A percentile compares a stretch with the other conserved stretches of the same genome.
Evolutionary conservation across 2,329 filamentous ascomycete genomes (phyloP).

Genomic region (Fusarium humuli): DNA sequence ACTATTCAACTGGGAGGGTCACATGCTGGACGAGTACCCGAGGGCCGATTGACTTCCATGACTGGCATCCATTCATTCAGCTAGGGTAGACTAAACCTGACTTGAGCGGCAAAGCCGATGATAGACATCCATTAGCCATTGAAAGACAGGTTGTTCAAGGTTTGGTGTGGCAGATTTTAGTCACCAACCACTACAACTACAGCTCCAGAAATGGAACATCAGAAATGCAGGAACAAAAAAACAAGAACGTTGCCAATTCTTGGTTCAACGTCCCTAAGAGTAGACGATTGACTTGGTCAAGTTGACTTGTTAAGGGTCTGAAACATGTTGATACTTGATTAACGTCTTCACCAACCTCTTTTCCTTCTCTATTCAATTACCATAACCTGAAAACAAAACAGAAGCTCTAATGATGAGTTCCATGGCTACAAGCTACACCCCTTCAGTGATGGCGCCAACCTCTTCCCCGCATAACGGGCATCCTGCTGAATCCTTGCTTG

Average conservation of each 20-base stretch:
- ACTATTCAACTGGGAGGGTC: not conserved
- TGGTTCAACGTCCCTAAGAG: too few species aligned
- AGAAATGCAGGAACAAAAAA: constrained; percentile 34
- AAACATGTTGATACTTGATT: not conserved
- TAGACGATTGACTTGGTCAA: not conserved
- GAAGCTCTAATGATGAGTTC: not conserved
- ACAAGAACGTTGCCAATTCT: not conserved
- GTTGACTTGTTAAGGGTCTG: not conserved
- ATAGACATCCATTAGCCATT: not conserved
- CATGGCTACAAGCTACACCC: not conserved
- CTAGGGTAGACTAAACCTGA: constrained; percentile 19
- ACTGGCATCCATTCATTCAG: not conserved
- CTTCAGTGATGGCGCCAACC: constrained; percentile 26
- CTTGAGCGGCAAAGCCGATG: constrained; percentile 24
- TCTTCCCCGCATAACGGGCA: constrained; percentile 41
- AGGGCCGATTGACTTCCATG: constrained; percentile 11
- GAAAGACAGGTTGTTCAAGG: constrained; percentile 16
- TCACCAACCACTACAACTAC: constrained; percentile 19
- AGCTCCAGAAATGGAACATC: constrained; percentile 3
- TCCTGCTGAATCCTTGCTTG: not conserved
- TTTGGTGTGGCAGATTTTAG: not conserved
- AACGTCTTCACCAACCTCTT: not conserved
- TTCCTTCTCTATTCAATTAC: not conserved
- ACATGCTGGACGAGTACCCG: constrained; percentile 25
- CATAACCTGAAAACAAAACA: not conserved